Evolutionary conservation across 176 grass and related monocot species (phyloP).

Genomic region (Eremochloa ophiuroides): DNA sequence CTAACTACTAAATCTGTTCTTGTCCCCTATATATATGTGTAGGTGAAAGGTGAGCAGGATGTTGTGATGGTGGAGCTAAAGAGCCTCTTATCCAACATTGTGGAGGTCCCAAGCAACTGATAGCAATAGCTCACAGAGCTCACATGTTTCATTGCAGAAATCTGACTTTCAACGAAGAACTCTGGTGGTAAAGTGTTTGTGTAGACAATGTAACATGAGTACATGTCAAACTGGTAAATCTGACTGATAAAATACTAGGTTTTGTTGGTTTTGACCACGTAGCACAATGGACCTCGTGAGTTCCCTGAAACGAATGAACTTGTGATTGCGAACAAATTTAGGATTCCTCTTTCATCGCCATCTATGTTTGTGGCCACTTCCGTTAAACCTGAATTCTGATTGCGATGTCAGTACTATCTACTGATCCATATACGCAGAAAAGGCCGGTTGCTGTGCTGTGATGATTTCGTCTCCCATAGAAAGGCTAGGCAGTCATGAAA

Average conservation of each 20-base stretch:
- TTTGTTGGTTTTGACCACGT: constrained; percentile 7
- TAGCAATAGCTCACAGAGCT: neutral
- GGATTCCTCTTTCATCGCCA: neutral
- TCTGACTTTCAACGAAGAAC: constrained; percentile 3
- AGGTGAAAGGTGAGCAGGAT: constrained; percentile 72
- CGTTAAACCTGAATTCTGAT: neutral
- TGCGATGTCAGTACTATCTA: neutral
- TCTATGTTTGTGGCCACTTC: neutral
- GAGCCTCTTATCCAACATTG: constrained; percentile 45
- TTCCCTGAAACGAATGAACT: neutral
- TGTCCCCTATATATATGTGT: neutral
- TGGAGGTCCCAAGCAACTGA: constrained; percentile 47
- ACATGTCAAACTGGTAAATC: constrained; percentile 18
- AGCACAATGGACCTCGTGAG: neutral
- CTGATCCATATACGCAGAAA: neutral
- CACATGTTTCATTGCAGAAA: neutral
- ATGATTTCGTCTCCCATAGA: neutral
- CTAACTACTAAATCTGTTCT: neutral
- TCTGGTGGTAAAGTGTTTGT: neutral
- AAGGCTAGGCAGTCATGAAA: neutral
- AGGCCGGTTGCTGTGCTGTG: no score
- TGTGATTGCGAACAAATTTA: neutral
- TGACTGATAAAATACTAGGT: neutral
- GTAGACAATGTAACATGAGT: constrained; percentile 15
- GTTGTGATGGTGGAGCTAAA: constrained; percentile 49